phyloP scores from a whole-genome alignment of 1,284 basidiomycete species.

The Fomitiporia mediterranea region DNA sequence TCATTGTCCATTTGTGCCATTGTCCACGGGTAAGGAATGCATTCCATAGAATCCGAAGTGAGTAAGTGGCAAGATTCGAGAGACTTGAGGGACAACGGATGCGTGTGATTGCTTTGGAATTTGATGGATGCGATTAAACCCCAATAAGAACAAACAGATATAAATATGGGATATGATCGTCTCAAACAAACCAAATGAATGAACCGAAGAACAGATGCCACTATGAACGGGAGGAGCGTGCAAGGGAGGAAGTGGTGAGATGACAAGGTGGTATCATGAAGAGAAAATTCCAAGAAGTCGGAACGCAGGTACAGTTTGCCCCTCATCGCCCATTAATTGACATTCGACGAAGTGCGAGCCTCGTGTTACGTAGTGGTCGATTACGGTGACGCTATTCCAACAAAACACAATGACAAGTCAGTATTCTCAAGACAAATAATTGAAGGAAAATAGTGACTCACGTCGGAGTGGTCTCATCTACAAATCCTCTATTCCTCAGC shows the following conservation, averaged over 20 bases:
- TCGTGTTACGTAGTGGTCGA: constrained; percentile 70
- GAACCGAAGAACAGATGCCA: not conserved
- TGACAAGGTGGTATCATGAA: constrained; percentile 37
- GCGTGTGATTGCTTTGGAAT: no score
- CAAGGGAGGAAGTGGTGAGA: not conserved
- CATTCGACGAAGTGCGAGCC: constrained; percentile 89
- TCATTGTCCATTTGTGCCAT: no score
- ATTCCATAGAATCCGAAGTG: no score
- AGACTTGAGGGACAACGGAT: no score
- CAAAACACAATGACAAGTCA: not conserved
- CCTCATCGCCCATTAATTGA: constrained; percentile 74
- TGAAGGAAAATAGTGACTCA: constrained; percentile 36
- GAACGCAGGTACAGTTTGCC: constrained; percentile 67
- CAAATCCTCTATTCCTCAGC: constrained; percentile 58
- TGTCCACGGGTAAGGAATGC: not conserved
- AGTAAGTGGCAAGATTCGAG: no score
- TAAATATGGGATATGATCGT: no score
- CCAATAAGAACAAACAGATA: no score
- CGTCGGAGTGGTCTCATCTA: constrained; percentile 47
- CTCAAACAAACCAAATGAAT: not conserved
- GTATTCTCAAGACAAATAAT: not conserved
- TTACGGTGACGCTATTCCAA: constrained; percentile 40
- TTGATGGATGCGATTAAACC: no score
- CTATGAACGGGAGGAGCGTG: not conserved
- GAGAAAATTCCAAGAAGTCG: constrained; percentile 83